Conservation (phyloP, 805 yeast species). For the Pichia scutulata region DNA sequence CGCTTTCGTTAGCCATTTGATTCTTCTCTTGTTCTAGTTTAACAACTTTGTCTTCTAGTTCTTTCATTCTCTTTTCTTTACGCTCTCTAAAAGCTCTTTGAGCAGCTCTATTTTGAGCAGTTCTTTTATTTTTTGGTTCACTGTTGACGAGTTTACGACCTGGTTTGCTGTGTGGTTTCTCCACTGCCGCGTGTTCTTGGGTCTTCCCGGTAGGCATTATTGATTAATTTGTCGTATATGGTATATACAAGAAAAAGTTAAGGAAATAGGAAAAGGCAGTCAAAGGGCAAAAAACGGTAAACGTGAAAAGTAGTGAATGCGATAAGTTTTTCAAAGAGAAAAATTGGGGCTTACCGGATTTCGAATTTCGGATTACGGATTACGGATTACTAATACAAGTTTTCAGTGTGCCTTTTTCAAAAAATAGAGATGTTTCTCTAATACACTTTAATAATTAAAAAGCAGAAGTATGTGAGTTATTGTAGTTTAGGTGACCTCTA, state of each 20-base stretch:
- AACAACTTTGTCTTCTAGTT: constrained; percentile 71
- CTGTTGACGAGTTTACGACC: constrained; percentile 75
- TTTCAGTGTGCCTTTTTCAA: no score
- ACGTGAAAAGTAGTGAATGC: no score
- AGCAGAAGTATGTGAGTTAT: not conserved
- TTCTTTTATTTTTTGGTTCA: constrained; percentile 75
- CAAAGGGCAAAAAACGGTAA: no score
- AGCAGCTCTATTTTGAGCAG: constrained; percentile 98
- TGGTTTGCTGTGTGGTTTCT: constrained; percentile 37
- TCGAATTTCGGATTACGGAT: no score
- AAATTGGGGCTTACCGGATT: no score
- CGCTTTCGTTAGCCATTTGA: constrained; percentile 62
- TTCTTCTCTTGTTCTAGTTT: constrained; percentile 64
- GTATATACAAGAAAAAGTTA: no score
- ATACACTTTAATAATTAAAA: not conserved
- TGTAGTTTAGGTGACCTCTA: not conserved
- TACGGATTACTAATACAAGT: no score
- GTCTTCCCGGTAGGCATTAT: constrained; percentile 4
- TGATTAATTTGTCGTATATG: not conserved
- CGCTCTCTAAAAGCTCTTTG: constrained; percentile 95
- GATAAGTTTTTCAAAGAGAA: no score
- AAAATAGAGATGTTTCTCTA: no score
- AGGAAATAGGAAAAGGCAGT: no score
- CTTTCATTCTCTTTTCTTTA: constrained; percentile 80
- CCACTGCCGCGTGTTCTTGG: constrained; percentile 8